Evolutionary conservation across 768 basidiomycete genomes (phyloP).

Genomic region (Lentinula detonsa): DNA sequence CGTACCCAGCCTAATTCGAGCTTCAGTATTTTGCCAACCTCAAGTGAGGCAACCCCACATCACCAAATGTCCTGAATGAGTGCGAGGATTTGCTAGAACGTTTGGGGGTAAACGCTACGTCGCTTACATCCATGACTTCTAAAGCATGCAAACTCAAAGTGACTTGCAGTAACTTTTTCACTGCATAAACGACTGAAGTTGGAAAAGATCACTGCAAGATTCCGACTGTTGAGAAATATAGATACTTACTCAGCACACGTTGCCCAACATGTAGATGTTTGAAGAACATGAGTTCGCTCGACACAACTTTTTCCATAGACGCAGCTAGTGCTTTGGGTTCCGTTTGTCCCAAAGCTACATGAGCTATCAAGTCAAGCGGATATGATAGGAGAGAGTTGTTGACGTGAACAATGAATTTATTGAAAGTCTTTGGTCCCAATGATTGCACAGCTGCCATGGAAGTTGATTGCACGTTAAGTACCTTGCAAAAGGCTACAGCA

Average conservation of each 20-base stretch:
- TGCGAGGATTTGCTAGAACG: slow-evolving; percentile 18
- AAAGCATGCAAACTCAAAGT: slow-evolving; percentile 50
- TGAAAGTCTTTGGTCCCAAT: slow-evolving; percentile 36
- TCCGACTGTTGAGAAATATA: not conserved
- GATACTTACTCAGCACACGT: slow-evolving; percentile 48
- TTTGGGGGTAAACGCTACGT: slow-evolving; percentile 27
- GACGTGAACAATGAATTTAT: slow-evolving; percentile 63
- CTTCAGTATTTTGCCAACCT: not conserved
- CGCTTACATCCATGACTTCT: slow-evolving; percentile 43
- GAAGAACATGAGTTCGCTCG: slow-evolving; percentile 58
- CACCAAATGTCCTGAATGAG: slow-evolving; percentile 60
- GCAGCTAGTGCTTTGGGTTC: slow-evolving; percentile 42
- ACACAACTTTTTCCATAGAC: slow-evolving; percentile 57
- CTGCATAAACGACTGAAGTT: slow-evolving; percentile 59
- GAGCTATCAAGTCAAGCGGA: slow-evolving; percentile 64
- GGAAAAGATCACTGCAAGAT: not conserved
- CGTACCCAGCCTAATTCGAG: slow-evolving; percentile 47
- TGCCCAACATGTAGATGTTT: slow-evolving; percentile 47
- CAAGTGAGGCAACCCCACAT: slow-evolving; percentile 31
- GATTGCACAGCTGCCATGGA: slow-evolving; percentile 53
- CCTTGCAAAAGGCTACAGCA: slow-evolving; percentile 48
- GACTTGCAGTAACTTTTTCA: slow-evolving; percentile 54
- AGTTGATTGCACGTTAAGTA: slow-evolving; percentile 44
- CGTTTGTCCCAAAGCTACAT: slow-evolving; percentile 45
- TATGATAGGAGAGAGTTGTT: slow-evolving; percentile 57